Percentiles rank a stretch among this genome's conserved stretches.
Evolutionary conservation across 2,329 filamentous ascomycete genomes (phyloP).

Genomic region (Dactylonectria macrodidyma): DNA sequence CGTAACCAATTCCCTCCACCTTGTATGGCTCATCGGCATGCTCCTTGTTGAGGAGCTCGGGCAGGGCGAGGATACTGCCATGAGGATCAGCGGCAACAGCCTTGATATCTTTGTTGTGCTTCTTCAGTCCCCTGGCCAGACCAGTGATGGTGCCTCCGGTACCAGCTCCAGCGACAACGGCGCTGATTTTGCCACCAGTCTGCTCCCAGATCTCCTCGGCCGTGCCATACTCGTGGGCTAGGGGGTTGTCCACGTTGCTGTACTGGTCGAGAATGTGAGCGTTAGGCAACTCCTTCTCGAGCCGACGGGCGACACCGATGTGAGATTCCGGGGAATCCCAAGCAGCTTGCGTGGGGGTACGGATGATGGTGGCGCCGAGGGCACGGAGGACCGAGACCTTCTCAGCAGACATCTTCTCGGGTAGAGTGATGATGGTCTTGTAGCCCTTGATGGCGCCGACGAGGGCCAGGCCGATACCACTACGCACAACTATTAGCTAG

Average conservation of each 20-base stretch:
- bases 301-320: conserved; percentile 90
- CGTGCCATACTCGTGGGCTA: conserved; percentile 94
- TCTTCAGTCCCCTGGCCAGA: conserved; percentile 85
- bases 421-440: conserved; percentile 97
- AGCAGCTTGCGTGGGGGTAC: conserved; percentile 95
- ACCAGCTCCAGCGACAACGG: conserved; percentile 91
- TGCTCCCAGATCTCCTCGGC: conserved; percentile 97
- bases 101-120: conserved; percentile 89
- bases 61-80: conserved; percentile 91
- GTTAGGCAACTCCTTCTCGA: conserved; percentile 96
- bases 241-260: conserved; percentile 89
- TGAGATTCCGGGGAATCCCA: conserved; percentile 96
- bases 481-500: conserved; percentile 51
- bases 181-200: conserved; percentile 85
- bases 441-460: conserved; percentile 97
- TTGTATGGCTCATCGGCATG: conserved; percentile 91
- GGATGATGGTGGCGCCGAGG: conserved; percentile 96
- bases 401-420: conserved; percentile 99
- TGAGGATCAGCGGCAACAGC: conserved; percentile 93
- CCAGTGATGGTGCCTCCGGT: conserved; percentile 97
- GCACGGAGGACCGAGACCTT: conserved; percentile 96
- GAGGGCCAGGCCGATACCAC: conserved; percentile 92
- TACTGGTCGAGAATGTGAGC: conserved; percentile 99
- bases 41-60: conserved; percentile 83
- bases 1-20: conserved; percentile 98